A percentile compares a stretch with the other conserved stretches of the same genome.
These are phyloP conservation scores for Kazachstania africana DNA, from an alignment of 805 yeast genomes.

Conservation along the genomic window DNA sequence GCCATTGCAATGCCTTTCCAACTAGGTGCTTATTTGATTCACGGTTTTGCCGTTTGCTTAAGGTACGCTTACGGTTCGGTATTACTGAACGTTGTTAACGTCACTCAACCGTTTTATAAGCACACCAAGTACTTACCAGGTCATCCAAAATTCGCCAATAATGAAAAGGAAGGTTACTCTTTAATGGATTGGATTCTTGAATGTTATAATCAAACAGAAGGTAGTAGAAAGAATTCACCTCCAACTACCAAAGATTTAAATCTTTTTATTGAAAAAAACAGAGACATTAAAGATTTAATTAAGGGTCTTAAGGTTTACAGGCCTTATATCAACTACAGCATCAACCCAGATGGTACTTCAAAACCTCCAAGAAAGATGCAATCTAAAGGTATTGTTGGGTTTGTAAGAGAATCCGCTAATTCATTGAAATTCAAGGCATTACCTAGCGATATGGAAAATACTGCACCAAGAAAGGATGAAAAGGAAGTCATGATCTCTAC, in stretches of 20 bases:
- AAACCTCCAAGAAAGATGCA: slow-evolving; percentile 10
- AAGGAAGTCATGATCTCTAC: slow-evolving; percentile 6
- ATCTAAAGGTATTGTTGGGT: slow-evolving; percentile 10
- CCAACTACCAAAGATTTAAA: slow-evolving; percentile 10
- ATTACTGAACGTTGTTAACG: slow-evolving; percentile 11
- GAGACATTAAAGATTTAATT: slow-evolving; percentile 7
- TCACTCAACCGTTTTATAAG: slow-evolving; percentile 11
- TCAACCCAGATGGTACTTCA: slow-evolving; percentile 12
- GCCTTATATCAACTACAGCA: slow-evolving; percentile 14
- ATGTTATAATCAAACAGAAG: slow-evolving; percentile 7
- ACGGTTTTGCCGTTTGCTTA: slow-evolving; percentile 12
- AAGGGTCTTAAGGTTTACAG: slow-evolving; percentile 15
- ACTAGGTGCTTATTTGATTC: slow-evolving; percentile 13
- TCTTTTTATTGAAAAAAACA: slow-evolving; percentile 9
- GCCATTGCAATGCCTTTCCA: slow-evolving; percentile 10
- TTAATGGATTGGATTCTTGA: slow-evolving; percentile 15
- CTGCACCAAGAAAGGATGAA: slow-evolving; percentile 4
- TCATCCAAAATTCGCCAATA: slow-evolving; percentile 10
- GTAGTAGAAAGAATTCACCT: slow-evolving; percentile 1
- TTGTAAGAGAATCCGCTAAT: slow-evolving; percentile 13
- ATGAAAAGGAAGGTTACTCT: slow-evolving; percentile 7
- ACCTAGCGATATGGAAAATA: slow-evolving; percentile 8
- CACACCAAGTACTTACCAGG: slow-evolving; percentile 16
- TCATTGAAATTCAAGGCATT: slow-evolving; percentile 9
- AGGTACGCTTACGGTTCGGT: slow-evolving; percentile 13